A percentile compares a stretch with the other conserved stretches of the same genome.
These are phyloP conservation scores for Cadophora sp. DNA, from an alignment of 2,329 filamentous ascomycete species.

Conservation along the genomic window DNA sequence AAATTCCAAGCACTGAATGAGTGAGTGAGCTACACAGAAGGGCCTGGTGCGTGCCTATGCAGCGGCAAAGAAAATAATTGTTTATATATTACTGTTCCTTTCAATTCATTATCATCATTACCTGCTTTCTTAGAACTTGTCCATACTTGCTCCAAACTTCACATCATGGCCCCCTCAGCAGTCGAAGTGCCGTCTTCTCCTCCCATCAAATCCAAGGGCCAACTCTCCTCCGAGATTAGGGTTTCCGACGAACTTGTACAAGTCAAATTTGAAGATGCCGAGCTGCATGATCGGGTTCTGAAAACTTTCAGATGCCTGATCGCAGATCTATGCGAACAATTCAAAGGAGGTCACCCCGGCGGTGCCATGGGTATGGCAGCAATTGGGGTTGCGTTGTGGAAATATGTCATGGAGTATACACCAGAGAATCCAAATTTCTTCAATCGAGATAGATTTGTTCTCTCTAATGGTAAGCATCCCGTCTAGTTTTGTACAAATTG, in stretches of 20 bases:
- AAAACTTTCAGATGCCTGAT: slow-evolving; percentile 68
- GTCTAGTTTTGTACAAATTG: not conserved
- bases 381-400: slow-evolving; percentile 52
- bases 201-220: not conserved
- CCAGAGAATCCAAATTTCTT: slow-evolving; percentile 50
- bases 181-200: not conserved
- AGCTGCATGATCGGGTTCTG: slow-evolving; percentile 50
- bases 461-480: slow-evolving; percentile 49
- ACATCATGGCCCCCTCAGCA: slow-evolving; percentile 9
- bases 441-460: slow-evolving; percentile 53
- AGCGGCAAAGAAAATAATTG: no score
- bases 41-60: no score
- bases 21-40: no score
- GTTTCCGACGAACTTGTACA: not conserved
- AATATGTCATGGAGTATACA: slow-evolving; percentile 52
- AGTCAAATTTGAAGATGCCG: slow-evolving; percentile 7
- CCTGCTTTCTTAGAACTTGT: no score
- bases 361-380: slow-evolving; percentile 51
- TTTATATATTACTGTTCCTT: no score
- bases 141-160: not conserved
- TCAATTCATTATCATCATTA: no score
- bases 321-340: slow-evolving; percentile 73
- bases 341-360: slow-evolving; percentile 73
- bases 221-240: not conserved
- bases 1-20: no score